Base-by-base conservation (phyloP, 2,329 filamentous ascomycete genomes). In the Nemania sp. region DNA sequence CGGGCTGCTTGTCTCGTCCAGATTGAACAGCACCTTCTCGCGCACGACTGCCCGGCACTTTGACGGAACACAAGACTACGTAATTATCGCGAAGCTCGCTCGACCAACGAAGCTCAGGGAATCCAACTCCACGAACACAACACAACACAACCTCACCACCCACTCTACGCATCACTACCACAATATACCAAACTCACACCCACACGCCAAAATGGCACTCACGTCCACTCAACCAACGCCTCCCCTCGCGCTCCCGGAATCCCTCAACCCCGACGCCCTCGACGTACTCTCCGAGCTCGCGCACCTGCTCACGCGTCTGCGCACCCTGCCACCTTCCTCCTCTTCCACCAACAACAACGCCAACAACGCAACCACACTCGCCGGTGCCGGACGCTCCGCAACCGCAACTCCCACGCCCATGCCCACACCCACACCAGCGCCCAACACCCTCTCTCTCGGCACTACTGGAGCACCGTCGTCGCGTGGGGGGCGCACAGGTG, bases 271-370 rank as follows among this genome's bases (percentile, higher is more conserved):
- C 23, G 87, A 92, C 71, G 84, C 85, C 44, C 90, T 97, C 75
- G 92, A 96, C 76, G 84, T 91, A 63, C 82, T 96, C 49, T 90
- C 91, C 22, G 85, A 91, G 66, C 83, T 97, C 49, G 86, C 90
- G 66, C 80, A 85, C 54, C 83, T 96, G 62, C 84, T 97, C 57
- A 79, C 84, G 61, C 89, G 89, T 45, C 81, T 97, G 15, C 83
- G 89, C 62, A 77, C 72, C 44, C 49, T 67, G 41, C 56, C 57
- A 1, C 47, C 43, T 23, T 24, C 24, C 6, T 24, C 36, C 19
- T 7, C 44, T 19, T 6, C 33, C 23, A 22, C 49, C 12, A 30
- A 28, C 43, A 14, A 19, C 15, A 44, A 24, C 53, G 24, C 4
- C 28, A 31, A 1, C 43, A 19, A 22, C 24, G 37, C 60, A 56